These are phyloP conservation scores for Stephania japonica DNA, from an alignment of 164 flowering plant species.

Conservation along the genomic window DNA sequence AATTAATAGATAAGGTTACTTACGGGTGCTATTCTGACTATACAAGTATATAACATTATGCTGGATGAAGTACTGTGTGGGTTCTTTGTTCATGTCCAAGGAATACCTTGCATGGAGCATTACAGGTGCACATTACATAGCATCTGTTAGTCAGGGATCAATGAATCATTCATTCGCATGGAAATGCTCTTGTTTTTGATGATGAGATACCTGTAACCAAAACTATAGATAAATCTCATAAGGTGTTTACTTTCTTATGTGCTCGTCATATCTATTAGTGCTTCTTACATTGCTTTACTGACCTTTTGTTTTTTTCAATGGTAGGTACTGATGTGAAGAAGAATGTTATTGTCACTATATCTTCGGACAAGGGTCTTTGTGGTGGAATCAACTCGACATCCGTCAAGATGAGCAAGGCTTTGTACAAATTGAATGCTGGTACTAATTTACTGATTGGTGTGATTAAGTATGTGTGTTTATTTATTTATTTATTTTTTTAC, in stretches of 20 bases:
- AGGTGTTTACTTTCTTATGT: neutral
- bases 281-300: neutral
- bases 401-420: constrained; percentile 75
- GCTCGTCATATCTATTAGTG: neutral
- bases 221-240: neutral
- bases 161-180: neutral
- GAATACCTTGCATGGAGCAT: neutral
- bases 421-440: constrained; percentile 69
- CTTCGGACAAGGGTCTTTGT: constrained; percentile 97
- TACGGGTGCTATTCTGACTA: neutral
- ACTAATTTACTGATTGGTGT: constrained; percentile 9
- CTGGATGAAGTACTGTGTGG: neutral
- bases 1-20: no score
- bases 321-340: constrained; percentile 86
- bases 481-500: neutral
- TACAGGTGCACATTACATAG: neutral
- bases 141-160: neutral
- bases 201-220: neutral
- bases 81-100: neutral
- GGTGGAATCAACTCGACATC: constrained; percentile 97
- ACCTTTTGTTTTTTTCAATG: neutral
- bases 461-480: neutral
- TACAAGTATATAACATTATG: neutral
- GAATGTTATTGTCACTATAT: constrained; percentile 72
- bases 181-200: neutral